A percentile compares a stretch with the other conserved stretches of the same genome.
phyloP scores from a whole-genome alignment of 2,329 filamentous ascomycete species.

The Aspergillus aculeatus region DNA sequence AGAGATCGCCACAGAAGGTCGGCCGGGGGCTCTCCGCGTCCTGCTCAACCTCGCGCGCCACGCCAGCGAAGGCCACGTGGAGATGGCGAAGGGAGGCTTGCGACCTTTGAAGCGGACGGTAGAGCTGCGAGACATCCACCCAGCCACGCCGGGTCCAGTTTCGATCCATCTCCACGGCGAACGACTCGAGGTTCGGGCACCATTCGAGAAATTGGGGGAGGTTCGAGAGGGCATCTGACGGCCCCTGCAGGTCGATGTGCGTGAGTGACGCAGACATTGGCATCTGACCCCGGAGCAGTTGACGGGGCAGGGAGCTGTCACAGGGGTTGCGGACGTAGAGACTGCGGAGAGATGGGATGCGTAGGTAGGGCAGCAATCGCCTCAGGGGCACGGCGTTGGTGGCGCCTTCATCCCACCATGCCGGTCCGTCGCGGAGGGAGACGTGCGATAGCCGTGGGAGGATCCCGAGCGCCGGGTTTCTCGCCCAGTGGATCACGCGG shows the following conservation, averaged over 20 bases:
- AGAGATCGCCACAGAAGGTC: too few species aligned
- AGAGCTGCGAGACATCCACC: too few species aligned
- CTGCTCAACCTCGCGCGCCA: too few species aligned
- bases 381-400: not conserved
- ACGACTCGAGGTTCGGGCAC: not conserved
- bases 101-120: too few species aligned
- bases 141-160: too few species aligned
- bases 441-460: not conserved
- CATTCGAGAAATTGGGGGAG: not conserved
- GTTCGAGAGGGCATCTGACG: not conserved
- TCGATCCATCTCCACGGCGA: not conserved
- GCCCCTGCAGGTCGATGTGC: not conserved
- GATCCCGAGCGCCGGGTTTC: not conserved
- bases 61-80: too few species aligned
- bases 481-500: not conserved
- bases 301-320: not conserved
- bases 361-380: not conserved
- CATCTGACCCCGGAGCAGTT: not conserved
- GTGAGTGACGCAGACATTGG: not conserved
- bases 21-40: too few species aligned
- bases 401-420: not conserved
- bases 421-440: not conserved
- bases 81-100: too few species aligned
- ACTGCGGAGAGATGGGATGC: not conserved
- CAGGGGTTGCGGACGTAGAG: not conserved